Conservation (phyloP, 306 rosid genomes). For the Ziziphus jujuba region DNA sequence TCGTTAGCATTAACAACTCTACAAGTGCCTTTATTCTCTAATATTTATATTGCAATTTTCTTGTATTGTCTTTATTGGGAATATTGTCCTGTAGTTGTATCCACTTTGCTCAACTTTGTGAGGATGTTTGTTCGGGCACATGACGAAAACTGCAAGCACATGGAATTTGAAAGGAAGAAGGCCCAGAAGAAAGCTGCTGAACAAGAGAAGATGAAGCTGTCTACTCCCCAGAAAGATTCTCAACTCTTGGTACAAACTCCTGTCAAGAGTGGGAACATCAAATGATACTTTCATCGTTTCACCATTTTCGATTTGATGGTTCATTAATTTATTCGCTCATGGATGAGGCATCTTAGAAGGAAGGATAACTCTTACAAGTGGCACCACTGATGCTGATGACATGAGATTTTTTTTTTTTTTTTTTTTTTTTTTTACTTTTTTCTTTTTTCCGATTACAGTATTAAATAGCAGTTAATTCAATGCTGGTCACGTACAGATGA, state of each 20-base stretch:
- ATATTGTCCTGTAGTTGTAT: constrained; percentile 47
- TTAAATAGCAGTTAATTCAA: background rate
- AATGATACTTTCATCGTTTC: constrained; percentile 22
- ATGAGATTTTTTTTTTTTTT: constrained; percentile 5
- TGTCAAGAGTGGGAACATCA: constrained; percentile 45
- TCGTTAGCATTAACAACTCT: background rate
- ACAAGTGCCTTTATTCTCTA: background rate
- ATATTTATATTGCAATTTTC: background rate
- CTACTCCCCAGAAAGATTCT: constrained; percentile 46
- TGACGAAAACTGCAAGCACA: constrained; percentile 66
- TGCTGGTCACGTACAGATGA: constrained; percentile 18
- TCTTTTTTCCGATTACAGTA: background rate
- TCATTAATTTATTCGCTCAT: background rate
- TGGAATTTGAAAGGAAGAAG: constrained; percentile 61
- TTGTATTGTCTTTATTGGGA: constrained; percentile 6
- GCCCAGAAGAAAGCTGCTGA: constrained; percentile 70
- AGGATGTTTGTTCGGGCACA: constrained; percentile 65
- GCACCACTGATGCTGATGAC: constrained; percentile 18
- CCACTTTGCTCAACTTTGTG: constrained; percentile 75
- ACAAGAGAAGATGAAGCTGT: constrained; percentile 49
- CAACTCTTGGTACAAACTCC: constrained; percentile 40
- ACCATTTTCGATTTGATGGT: background rate
- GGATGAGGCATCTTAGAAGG: constrained; percentile 17
- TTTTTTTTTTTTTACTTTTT: too few species aligned
- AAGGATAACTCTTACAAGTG: constrained; percentile 25